These are phyloP conservation scores for Nepenthes alata DNA, from an alignment of 179 eudicot species.

Conservation along the genomic window DNA sequence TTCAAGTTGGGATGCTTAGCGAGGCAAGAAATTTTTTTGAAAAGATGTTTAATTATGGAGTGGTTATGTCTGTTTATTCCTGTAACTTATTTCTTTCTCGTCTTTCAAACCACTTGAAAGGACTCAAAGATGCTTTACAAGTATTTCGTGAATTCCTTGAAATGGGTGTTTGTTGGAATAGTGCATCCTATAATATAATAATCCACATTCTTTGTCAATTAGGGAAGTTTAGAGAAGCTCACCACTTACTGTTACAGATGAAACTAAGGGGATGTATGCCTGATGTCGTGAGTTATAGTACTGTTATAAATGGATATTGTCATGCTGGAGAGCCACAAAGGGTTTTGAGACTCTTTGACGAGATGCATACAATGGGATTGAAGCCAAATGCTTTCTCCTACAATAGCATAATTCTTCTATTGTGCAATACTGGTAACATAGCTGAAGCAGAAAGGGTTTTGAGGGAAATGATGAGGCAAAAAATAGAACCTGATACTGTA, in stretches of 20 bases:
- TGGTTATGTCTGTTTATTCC: constrained; percentile 53
- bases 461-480: constrained; percentile 59
- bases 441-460: constrained; percentile 53
- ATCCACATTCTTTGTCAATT: constrained; percentile 49
- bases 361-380: constrained; percentile 54
- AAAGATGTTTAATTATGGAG: constrained; percentile 61
- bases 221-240: constrained; percentile 71
- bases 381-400: constrained; percentile 62
- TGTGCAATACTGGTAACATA: constrained; percentile 57
- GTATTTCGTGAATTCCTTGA: constrained; percentile 45
- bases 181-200: constrained; percentile 51
- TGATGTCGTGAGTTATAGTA: constrained; percentile 73
- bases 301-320: constrained; percentile 70
- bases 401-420: constrained; percentile 53
- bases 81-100: constrained; percentile 50
- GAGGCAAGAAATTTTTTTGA: constrained; percentile 58
- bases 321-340: constrained; percentile 34
- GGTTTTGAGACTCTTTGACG: constrained; percentile 42
- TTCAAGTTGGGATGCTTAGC: constrained; percentile 39
- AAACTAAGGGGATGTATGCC: constrained; percentile 57
- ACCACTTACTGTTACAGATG: constrained; percentile 59
- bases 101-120: constrained; percentile 29
- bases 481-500: constrained; percentile 51
- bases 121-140: constrained; percentile 28
- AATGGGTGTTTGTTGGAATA: constrained; percentile 60